Conservation (phyloP, 2,329 filamentous ascomycete species). For the Niveomyces coronatus region DNA sequence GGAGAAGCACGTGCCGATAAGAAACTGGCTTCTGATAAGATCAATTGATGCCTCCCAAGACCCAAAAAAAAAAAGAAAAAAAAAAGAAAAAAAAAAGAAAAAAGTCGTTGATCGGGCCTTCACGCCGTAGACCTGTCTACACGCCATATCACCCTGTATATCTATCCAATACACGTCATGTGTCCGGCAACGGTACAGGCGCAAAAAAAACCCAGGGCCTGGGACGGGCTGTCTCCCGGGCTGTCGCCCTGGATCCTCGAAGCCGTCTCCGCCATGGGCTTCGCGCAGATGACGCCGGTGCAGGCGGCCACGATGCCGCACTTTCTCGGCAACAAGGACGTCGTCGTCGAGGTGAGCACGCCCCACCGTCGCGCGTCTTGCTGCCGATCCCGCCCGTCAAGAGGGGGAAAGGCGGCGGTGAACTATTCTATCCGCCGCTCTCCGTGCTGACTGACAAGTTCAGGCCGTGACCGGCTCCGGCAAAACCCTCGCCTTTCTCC, state of each 20-base stretch:
- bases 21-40: too few species aligned
- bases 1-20: too few species aligned
- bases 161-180: conserved; percentile 17
- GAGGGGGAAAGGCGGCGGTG: too few species aligned
- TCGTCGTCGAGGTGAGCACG: conserved; percentile 63
- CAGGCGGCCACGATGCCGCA: conserved; percentile 85
- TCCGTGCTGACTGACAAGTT: conserved; percentile 10
- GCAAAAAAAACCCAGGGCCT: conserved; percentile 39
- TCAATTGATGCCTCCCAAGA: too few species aligned
- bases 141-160: too few species aligned
- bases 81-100: too few species aligned
- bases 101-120: too few species aligned
- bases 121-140: too few species aligned
- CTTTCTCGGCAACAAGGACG: conserved; percentile 82
- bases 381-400: too few species aligned
- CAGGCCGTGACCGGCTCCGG: conserved; percentile 82
- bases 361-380: conserved; percentile 4
- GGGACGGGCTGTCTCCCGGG: conserved; percentile 28
- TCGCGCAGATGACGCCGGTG: conserved; percentile 83
- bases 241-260: conserved; percentile 67
- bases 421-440: not conserved
- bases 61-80: too few species aligned
- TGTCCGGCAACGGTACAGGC: conserved; percentile 21
- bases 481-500: conserved; percentile 78
- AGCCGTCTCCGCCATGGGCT: conserved; percentile 75